Evolutionary conservation across 148 eudicot genomes (phyloP), one percentile per base, ranked within the genome.

Genomic region (Rhododendron molle): DNA sequence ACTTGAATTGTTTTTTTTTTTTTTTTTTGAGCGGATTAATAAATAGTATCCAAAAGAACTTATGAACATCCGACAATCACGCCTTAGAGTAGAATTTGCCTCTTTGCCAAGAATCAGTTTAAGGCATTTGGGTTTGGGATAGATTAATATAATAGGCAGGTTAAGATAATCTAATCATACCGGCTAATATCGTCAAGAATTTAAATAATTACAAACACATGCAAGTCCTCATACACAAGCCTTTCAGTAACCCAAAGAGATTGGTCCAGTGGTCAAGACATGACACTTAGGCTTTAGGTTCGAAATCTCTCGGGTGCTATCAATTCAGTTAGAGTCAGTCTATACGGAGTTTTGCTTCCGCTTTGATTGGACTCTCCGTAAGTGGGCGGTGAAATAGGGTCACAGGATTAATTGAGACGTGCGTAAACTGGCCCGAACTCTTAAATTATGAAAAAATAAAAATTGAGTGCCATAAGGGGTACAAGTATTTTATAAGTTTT

Each of bases 351-450:
- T 54, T 54, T 3, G 7, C 7, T 16, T 54, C 26, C 10, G 2
- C 65, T 58, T 58, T 58, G n/a, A 58, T 14, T 58, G 65, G 21
- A 21, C 26, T 58, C 65, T 1, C 2, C n/a, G 5, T 21, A 20
- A 58, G 10, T 6, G 6, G 2, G 21, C 2, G 10, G 21, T 58
- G 9, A 20, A 21, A 58, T 21, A 5, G 7, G 0, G 26, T 21
- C 26, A 6, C 0, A 21, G 0, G 2, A 58, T 18, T 21, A 58
- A 6, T 21, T 0, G 26, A 58, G 2, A 58, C 2, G 0, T 58
- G 2, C 2, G 2, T 7, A 21, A 58, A 0, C 0, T 20, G n/a
- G 0, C 26, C 9, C 10, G 0, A 5, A 58, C 21, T 6, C 26
- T 0, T 58, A 52, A 50, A 50, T 18, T 54, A 54, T 54, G 23